Evolutionary conservation across 768 basidiomycete genomes (phyloP).

Genomic region (Lactarius quietus): DNA sequence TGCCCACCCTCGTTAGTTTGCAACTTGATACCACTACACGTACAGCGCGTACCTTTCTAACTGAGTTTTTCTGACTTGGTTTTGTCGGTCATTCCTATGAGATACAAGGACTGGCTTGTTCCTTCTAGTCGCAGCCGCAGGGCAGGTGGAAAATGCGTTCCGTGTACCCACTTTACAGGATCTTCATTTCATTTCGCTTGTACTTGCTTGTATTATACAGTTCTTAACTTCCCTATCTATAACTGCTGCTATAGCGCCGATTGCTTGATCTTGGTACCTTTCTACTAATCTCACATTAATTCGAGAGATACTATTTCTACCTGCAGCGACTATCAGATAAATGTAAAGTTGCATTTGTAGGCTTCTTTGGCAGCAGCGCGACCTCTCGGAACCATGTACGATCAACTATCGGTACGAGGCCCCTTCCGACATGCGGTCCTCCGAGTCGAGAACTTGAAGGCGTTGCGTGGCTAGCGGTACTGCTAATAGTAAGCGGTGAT

Average conservation of each 20-base stretch:
- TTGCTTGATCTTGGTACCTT: neutral
- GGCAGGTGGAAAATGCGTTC: too few relatives aligned
- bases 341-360: too few relatives aligned
- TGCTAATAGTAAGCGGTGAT: too few relatives aligned
- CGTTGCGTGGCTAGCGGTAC: too few relatives aligned
- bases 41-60: neutral
- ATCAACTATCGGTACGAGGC: too few relatives aligned
- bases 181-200: neutral
- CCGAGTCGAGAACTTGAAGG: too few relatives aligned
- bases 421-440: too few relatives aligned
- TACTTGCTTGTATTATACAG: neutral
- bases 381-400: too few relatives aligned
- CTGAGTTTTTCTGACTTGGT: neutral
- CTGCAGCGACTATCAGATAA: too few relatives aligned
- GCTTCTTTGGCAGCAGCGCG: neutral
- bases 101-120: too few relatives aligned
- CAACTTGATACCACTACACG: neutral
- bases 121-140: too few relatives aligned
- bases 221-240: neutral
- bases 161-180: too few relatives aligned
- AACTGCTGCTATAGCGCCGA: neutral
- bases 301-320: neutral
- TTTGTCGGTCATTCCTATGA: neutral
- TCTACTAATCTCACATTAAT: neutral
- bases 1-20: neutral